Conservation (phyloP, 2,329 filamentous ascomycete genomes). For the Zymoseptoria passerinii region DNA sequence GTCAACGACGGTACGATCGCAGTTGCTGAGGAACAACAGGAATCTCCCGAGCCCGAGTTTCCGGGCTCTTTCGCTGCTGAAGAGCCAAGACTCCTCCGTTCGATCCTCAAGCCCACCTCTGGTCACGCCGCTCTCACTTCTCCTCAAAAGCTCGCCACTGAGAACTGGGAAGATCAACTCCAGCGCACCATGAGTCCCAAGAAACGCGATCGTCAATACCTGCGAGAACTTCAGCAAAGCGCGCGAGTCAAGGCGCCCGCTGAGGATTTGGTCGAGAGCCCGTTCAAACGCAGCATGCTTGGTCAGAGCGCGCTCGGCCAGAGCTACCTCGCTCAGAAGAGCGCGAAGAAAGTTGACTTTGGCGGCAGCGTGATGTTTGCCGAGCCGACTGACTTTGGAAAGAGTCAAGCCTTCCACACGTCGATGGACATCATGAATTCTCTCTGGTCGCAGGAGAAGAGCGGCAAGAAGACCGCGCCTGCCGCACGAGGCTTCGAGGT, state of each 20-base stretch:
- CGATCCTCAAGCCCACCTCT: constrained; percentile 40
- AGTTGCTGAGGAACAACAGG: constrained; percentile 51
- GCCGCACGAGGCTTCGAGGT: constrained; percentile 54
- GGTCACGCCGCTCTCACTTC: constrained; percentile 34
- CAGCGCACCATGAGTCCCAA: constrained; percentile 88
- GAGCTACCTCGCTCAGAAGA: constrained; percentile 28
- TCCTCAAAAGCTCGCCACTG: constrained; percentile 51
- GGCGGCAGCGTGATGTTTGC: constrained; percentile 10
- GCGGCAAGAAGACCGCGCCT: constrained; percentile 31
- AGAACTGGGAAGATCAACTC: constrained; percentile 90
- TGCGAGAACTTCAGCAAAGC: constrained; percentile 57
- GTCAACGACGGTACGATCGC: constrained; percentile 36
- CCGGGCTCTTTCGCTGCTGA: constrained; percentile 67
- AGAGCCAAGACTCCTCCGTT: constrained; percentile 54
- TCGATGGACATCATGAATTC: constrained; percentile 97
- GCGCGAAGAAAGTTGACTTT: constrained; percentile 24
- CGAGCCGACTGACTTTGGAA: constrained; percentile 14
- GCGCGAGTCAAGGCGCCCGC: constrained; percentile 42
- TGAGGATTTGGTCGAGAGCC: constrained; percentile 27
- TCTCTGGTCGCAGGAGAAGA: constrained; percentile 67
- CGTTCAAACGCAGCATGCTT: constrained; percentile 51
- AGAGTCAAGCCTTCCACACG: constrained; percentile 61
- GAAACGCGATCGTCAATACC: constrained; percentile 75
- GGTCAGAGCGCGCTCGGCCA: constrained; percentile 32
- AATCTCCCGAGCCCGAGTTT: constrained; percentile 60